Percentiles rank a stretch among this genome's conserved stretches.
Conservation (phyloP, 1,284 basidiomycete genomes). For the Pterulicium gracile region DNA sequence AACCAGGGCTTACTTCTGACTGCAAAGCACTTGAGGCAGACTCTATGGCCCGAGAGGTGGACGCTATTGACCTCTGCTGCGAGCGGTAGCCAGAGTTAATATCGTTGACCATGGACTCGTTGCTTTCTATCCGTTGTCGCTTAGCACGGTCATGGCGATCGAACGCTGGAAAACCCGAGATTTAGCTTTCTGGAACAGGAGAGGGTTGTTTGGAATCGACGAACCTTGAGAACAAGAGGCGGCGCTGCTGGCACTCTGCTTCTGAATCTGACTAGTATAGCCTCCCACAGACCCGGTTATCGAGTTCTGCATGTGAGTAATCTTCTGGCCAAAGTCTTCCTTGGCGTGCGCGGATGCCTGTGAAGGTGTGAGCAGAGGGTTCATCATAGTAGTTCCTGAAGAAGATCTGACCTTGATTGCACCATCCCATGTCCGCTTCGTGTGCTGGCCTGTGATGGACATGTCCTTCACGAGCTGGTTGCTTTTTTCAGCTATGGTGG, state of each 20-base stretch:
- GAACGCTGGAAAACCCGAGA: slow-evolving; percentile 30
- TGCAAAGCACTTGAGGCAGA: slow-evolving; percentile 29
- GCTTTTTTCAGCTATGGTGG: slow-evolving; percentile 37
- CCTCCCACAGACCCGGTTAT: slow-evolving; percentile 37
- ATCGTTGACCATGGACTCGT: slow-evolving; percentile 34
- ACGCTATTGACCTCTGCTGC: slow-evolving; percentile 36
- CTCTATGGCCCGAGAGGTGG: slow-evolving; percentile 40
- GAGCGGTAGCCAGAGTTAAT: slow-evolving; percentile 40
- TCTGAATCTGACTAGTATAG: slow-evolving; percentile 42
- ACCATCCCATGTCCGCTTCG: slow-evolving; percentile 34
- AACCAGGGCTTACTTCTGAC: slow-evolving; percentile 33
- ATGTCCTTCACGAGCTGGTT: slow-evolving; percentile 27
- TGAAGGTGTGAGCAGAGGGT: slow-evolving; percentile 6
- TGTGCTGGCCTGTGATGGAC: slow-evolving; percentile 22
- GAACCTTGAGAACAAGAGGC: slow-evolving; percentile 36
- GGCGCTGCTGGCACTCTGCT: slow-evolving; percentile 33
- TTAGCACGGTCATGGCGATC: slow-evolving; percentile 54
- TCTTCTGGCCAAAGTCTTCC: slow-evolving; percentile 28
- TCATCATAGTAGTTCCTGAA: slow-evolving; percentile 16
- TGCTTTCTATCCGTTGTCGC: slow-evolving; percentile 52
- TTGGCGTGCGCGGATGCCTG: slow-evolving; percentile 35
- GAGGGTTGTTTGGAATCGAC: slow-evolving; percentile 11
- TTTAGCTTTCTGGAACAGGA: no score
- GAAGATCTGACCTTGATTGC: slow-evolving; percentile 28
- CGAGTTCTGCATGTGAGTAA: slow-evolving; percentile 33